Evolutionary conservation across 495 filamentous ascomycete species (phyloP).

Genomic region (Aspergillus nanangensis): DNA sequence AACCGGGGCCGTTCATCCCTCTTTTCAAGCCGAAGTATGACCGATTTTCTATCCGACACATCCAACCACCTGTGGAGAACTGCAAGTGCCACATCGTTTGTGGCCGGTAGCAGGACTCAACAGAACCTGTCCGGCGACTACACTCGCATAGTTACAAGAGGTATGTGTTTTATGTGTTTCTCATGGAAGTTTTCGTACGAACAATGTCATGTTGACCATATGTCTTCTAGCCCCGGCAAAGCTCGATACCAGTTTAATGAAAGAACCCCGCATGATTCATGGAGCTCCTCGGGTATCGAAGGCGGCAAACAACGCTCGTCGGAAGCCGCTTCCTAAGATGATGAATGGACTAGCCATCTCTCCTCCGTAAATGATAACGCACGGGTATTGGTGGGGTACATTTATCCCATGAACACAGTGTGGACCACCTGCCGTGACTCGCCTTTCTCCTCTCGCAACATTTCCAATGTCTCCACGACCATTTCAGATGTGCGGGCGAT

Average conservation of each 20-base stretch:
- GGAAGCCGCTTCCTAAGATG: constrained; percentile 75
- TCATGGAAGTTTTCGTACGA: not conserved
- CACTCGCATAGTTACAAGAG: constrained; percentile 50
- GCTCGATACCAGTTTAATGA: constrained; percentile 82
- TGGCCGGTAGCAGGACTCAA: constrained; percentile 58
- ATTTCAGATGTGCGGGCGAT: no score
- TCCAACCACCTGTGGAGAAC: constrained; percentile 92
- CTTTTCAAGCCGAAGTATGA: constrained; percentile 45
- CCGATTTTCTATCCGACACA: constrained; percentile 77
- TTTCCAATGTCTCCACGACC: constrained; percentile 6
- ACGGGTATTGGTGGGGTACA: constrained; percentile 15
- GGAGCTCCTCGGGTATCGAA: constrained; percentile 65
- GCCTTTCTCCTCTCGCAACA: no score
- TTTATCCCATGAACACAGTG: constrained; percentile 6
- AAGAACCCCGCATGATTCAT: constrained; percentile 75
- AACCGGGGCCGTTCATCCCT: constrained; percentile 67
- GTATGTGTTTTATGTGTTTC: constrained; percentile 40
- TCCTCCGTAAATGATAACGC: constrained; percentile 24
- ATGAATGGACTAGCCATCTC: constrained; percentile 49
- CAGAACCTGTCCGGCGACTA: constrained; percentile 63
- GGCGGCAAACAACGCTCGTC: constrained; percentile 51
- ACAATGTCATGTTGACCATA: constrained; percentile 12
- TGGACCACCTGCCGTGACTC: no score
- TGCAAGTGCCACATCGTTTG: constrained; percentile 66
- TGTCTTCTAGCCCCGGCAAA: constrained; percentile 65